Evolutionary conservation across 116 monocot genomes (phyloP).

Genomic region (Zostera marina): DNA sequence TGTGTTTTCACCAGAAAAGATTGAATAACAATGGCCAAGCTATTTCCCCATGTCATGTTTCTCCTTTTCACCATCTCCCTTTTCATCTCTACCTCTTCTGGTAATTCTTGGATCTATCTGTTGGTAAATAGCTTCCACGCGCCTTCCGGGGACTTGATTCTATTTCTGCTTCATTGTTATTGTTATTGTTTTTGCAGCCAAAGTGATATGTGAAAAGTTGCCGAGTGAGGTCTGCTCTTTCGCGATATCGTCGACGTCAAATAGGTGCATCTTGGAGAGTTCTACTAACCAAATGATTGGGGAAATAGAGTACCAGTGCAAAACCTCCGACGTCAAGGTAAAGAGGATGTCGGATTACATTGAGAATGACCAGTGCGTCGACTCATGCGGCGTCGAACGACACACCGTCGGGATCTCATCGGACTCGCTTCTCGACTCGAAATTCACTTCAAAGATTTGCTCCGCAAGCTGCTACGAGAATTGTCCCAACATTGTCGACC

Average conservation of each 20-base stretch:
- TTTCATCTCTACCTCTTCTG: too few species aligned
- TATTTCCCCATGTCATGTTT: too few species aligned
- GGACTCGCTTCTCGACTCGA: conserved; percentile 15
- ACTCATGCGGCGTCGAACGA: conserved; percentile 23
- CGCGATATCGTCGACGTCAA: conserved; percentile 26
- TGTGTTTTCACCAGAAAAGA: too few species aligned
- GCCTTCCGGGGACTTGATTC: too few species aligned
- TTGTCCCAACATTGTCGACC: conserved; percentile 32
- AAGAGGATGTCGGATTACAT: conserved; percentile 1
- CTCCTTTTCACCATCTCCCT: too few species aligned
- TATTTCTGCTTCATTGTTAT: too few species aligned
- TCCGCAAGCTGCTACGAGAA: conserved; percentile 15
- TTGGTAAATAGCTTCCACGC: too few species aligned
- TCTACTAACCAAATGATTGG: background rate
- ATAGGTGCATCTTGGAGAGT: conserved; percentile 37
- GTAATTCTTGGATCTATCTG: too few species aligned
- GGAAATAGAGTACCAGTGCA: conserved; percentile 2
- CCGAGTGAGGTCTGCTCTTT: conserved; percentile 20
- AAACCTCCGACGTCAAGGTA: conserved; percentile 13
- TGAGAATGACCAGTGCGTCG: conserved; percentile 24
- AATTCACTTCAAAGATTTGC: conserved; percentile 25
- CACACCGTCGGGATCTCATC: conserved; percentile 24
- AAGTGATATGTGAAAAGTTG: conserved; percentile 20
- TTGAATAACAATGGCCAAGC: too few species aligned
- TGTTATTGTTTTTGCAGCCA: background rate